phyloP scores from a whole-genome alignment of 768 basidiomycete species.

The Chlorophyllum brunneum region DNA sequence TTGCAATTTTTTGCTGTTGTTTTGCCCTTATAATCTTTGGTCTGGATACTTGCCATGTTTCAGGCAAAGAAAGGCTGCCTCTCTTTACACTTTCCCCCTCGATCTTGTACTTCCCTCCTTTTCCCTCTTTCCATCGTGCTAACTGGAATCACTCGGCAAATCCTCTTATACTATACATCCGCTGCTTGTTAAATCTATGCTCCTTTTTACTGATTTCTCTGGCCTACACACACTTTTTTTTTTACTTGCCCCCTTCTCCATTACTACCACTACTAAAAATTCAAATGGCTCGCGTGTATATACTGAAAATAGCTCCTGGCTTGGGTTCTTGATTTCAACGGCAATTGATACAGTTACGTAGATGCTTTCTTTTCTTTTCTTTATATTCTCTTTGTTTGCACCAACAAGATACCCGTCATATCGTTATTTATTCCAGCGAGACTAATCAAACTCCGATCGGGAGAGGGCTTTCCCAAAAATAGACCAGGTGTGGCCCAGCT shows the following conservation, averaged over 20 bases:
- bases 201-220: conserved; percentile 14
- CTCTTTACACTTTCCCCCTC: background rate
- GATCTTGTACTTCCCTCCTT: conserved; percentile 9
- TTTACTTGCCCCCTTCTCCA: conserved; percentile 13
- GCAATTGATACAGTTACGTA: conserved; percentile 8
- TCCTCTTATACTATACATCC: conserved; percentile 29
- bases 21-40: conserved; percentile 17
- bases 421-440: too few relatives aligned
- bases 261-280: background rate
- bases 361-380: background rate
- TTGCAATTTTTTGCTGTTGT: conserved; percentile 17
- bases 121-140: conserved; percentile 1
- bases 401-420: conserved; percentile 1
- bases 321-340: background rate
- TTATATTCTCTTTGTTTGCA: background rate
- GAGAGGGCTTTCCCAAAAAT: conserved; percentile 1
- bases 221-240: conserved; percentile 1
- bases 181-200: conserved; percentile 32
- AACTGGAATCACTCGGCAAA: conserved; percentile 30
- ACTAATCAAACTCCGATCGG: too few relatives aligned
- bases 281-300: conserved; percentile 7
- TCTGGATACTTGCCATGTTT: conserved; percentile 30
- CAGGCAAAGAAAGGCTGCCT: conserved; percentile 27
- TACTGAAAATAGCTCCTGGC: conserved; percentile 19
- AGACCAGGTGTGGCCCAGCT: background rate